phyloP scores from a whole-genome alignment of 371 early-diverging fungal genomes.

The Mortierella sp. region DNA sequence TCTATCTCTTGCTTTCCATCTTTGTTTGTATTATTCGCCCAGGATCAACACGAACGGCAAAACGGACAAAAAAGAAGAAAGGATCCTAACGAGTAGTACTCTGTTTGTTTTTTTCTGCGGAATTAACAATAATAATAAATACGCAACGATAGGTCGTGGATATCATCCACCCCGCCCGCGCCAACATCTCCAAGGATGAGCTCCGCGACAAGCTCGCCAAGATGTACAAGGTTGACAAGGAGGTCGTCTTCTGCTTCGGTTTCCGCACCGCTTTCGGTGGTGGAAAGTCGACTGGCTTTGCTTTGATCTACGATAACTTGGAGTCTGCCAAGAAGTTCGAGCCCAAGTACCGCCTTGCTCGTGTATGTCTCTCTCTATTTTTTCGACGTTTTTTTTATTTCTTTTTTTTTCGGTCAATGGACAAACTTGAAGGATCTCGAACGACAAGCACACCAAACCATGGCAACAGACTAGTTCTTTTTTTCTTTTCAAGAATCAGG shows the following conservation, averaged over 20 bases:
- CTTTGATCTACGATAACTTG: slow-evolving; percentile 95
- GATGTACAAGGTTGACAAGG: slow-evolving; percentile 95
- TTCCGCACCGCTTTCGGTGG: slow-evolving; percentile 98
- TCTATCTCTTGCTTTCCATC: neutral
- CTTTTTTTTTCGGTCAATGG: neutral
- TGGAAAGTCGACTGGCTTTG: slow-evolving; percentile 98
- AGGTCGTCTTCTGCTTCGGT: slow-evolving; percentile 94
- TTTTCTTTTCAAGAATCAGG: no score
- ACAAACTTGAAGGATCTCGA: no score
- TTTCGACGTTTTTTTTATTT: neutral
- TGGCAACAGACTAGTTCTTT: no score
- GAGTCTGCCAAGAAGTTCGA: slow-evolving; percentile 98
- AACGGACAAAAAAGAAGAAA: no score
- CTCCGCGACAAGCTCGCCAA: slow-evolving; percentile 95
- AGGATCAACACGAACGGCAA: neutral
- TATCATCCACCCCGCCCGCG: slow-evolving; percentile 93
- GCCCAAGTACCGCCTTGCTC: slow-evolving; percentile 95
- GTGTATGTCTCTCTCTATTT: slow-evolving; percentile 63
- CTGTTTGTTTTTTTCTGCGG: no score
- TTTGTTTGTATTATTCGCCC: neutral
- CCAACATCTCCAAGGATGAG: slow-evolving; percentile 94
- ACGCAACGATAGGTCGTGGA: slow-evolving; percentile 89
- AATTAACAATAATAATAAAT: no score
- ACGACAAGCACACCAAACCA: no score
- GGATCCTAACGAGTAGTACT: no score